These are phyloP conservation scores for Eucalyptus guilfoylei DNA, from an alignment of 345 rosid species.

Conservation along the genomic window DNA sequence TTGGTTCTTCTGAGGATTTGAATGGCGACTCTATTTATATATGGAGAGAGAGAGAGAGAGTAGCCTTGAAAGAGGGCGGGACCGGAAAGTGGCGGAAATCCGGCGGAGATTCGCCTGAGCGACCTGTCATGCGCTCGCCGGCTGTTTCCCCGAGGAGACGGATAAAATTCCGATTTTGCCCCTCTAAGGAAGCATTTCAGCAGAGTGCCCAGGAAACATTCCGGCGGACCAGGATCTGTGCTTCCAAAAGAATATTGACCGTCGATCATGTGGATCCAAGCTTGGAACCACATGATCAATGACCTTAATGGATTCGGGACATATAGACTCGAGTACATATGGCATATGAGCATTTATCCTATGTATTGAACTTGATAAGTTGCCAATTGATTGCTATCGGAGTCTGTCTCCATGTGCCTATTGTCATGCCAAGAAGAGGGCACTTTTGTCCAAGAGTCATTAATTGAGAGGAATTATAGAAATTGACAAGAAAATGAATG, in stretches of 20 bases:
- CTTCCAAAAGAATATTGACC: accelerated
- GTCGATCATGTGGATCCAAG: accelerated
- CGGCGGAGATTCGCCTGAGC: not conserved
- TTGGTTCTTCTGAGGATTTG: no score
- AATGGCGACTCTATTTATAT: no score
- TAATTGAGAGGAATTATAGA: not conserved
- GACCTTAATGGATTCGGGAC: accelerated
- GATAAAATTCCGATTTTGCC: not conserved
- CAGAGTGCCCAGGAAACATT: accelerated
- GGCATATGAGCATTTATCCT: no score
- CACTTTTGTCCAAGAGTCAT: not conserved
- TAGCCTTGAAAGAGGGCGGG: not conserved
- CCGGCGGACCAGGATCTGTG: accelerated
- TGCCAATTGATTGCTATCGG: accelerated
- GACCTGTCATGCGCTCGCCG: not conserved
- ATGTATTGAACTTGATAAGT: accelerated
- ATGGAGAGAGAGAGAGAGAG: no score
- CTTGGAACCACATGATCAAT: accelerated
- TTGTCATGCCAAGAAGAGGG: not conserved
- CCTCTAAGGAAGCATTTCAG: accelerated
- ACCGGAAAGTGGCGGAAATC: not conserved
- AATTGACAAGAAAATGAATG: no score
- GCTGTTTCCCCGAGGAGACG: not conserved
- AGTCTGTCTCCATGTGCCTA: not conserved
- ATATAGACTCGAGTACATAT: accelerated